Percentiles rank a stretch among this genome's conserved stretches.
phyloP scores from a whole-genome alignment of 352 stramenopile species.

The Hyaloperonospora arabidopsidis region DNA sequence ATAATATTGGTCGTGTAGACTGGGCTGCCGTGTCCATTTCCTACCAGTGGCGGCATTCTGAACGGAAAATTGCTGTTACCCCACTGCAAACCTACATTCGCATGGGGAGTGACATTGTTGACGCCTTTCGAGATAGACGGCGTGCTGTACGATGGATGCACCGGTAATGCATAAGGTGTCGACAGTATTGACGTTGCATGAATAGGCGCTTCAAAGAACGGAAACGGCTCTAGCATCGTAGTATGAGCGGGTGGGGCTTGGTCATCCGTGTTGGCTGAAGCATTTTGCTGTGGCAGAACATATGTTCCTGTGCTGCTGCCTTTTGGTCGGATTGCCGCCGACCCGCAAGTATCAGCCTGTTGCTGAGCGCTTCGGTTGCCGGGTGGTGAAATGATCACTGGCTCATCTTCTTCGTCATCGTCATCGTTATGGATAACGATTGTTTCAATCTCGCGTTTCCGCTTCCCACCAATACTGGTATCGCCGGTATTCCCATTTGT shows the following conservation, averaged over 20 bases:
- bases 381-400: neutral
- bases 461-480: slow-evolving; percentile 24
- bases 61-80: slow-evolving; percentile 10
- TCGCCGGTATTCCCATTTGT: slow-evolving; percentile 1
- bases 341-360: neutral
- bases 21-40: slow-evolving; percentile 5
- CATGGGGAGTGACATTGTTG: slow-evolving; percentile 8
- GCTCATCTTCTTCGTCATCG: slow-evolving; percentile 1
- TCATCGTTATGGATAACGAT: slow-evolving; percentile 52
- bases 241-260: slow-evolving; percentile 1
- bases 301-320: neutral
- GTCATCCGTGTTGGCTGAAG: neutral
- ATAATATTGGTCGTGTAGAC: slow-evolving; percentile 9
- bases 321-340: slow-evolving; percentile 2
- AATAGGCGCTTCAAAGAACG: slow-evolving; percentile 14
- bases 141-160: slow-evolving; percentile 2
- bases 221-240: slow-evolving; percentile 20
- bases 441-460: slow-evolving; percentile 50
- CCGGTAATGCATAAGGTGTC: slow-evolving; percentile 4
- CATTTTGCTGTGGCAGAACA: neutral
- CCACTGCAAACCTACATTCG: slow-evolving; percentile 8
- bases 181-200: slow-evolving; percentile 1
- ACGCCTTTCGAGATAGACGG: slow-evolving; percentile 2
- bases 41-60: slow-evolving; percentile 7
- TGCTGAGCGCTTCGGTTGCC: neutral